Percentiles rank a stretch among this genome's conserved stretches.
Evolutionary conservation across 768 basidiomycete species (phyloP).

Genomic region (Tylopilus rubrobrunneus): DNA sequence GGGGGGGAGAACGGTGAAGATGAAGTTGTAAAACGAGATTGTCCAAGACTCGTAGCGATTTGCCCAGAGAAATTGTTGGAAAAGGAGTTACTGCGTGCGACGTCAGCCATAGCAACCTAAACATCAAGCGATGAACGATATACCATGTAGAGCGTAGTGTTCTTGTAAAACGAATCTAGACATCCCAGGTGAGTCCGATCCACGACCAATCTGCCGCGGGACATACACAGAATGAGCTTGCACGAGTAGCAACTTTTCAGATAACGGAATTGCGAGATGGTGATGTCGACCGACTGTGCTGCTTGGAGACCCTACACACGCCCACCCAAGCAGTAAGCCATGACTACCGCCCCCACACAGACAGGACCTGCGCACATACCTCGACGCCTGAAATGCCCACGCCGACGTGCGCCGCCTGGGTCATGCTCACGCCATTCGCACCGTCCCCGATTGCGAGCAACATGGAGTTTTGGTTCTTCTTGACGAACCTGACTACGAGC

Average conservation of each 20-base stretch:
- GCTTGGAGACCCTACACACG: constrained; percentile 87
- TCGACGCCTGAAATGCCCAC: too few relatives aligned
- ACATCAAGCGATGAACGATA: not conserved
- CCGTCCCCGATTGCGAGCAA: too few relatives aligned
- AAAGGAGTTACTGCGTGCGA: constrained; percentile 77
- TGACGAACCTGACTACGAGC: too few relatives aligned
- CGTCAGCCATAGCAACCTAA: not conserved
- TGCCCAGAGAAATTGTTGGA: constrained; percentile 99
- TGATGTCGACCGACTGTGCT: constrained; percentile 93
- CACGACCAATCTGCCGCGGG: not conserved
- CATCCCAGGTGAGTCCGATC: not conserved
- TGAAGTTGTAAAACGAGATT: constrained; percentile 84
- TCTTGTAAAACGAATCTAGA: constrained; percentile 97
- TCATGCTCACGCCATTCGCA: too few relatives aligned
- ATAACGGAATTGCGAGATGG: constrained; percentile 96
- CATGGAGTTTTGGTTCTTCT: too few relatives aligned
- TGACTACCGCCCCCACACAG: too few relatives aligned
- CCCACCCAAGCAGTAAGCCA: not conserved
- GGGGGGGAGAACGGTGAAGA: too few relatives aligned
- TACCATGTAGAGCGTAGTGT: constrained; percentile 97
- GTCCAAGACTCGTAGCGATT: constrained; percentile 99
- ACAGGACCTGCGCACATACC: constrained; percentile 8
- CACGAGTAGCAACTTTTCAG: constrained; percentile 92
- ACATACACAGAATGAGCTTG: constrained; percentile 92
- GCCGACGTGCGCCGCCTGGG: too few relatives aligned